Evolutionary conservation across 768 basidiomycete genomes (phyloP).

Genomic region (Leccinellum rugosiceps): DNA sequence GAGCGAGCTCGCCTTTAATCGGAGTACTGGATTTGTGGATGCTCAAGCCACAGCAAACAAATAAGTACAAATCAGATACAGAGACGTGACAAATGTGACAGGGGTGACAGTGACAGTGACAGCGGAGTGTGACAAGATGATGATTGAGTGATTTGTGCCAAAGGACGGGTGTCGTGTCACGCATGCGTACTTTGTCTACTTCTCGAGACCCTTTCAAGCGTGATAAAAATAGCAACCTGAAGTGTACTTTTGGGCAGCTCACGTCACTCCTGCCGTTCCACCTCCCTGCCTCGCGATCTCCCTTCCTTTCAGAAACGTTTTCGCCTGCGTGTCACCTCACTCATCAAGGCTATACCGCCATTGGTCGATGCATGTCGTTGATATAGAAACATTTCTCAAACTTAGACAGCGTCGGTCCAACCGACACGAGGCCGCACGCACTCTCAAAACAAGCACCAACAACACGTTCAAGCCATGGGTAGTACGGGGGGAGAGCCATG

Average conservation of each 20-base stretch:
- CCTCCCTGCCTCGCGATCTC: slow-evolving; percentile 4
- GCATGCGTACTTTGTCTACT: slow-evolving; percentile 8
- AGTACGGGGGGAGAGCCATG: background rate
- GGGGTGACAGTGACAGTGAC: slow-evolving; percentile 13
- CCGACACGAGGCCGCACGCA: slow-evolving; percentile 5
- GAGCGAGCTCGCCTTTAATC: slow-evolving; percentile 29
- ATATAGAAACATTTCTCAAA: slow-evolving; percentile 11
- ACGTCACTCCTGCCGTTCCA: background rate
- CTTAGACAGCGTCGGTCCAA: slow-evolving; percentile 3
- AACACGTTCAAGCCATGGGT: slow-evolving; percentile 9
- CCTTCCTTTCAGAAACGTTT: slow-evolving; percentile 12
- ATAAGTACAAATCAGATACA: slow-evolving; percentile 18
- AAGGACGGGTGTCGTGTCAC: slow-evolving; percentile 13
- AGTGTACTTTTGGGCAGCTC: too few species aligned
- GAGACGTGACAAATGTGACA: background rate
- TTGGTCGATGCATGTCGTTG: slow-evolving; percentile 13
- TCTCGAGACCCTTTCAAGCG: too few species aligned
- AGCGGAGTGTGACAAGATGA: slow-evolving; percentile 1
- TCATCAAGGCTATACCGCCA: slow-evolving; percentile 22
- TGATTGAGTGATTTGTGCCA: slow-evolving; percentile 33
- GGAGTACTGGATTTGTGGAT: slow-evolving; percentile 8
- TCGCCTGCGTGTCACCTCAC: slow-evolving; percentile 19
- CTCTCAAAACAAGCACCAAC: slow-evolving; percentile 6
- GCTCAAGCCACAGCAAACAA: slow-evolving; percentile 24
- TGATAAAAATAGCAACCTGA: background rate